Evolutionary conservation across 805 yeast species (phyloP).

Genomic region (Cyberlindnera xishuangbannaensis): DNA sequence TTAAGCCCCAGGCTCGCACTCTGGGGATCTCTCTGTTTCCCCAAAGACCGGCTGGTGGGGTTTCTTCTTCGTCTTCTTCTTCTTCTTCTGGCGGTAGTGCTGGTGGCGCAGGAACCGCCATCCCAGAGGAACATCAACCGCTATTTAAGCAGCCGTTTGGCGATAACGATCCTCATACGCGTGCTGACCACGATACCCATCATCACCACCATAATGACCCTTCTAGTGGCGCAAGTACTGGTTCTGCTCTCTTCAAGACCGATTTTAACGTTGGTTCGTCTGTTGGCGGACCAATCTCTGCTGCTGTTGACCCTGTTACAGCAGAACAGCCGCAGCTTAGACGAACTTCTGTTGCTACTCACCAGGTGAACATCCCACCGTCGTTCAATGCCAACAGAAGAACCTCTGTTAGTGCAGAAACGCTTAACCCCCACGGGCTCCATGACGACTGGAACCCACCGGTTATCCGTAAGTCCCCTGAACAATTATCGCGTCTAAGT

Average conservation of each 20-base stretch:
- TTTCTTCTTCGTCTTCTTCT: not conserved
- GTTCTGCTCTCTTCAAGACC: no score
- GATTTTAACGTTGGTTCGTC: no score
- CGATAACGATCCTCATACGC: conserved; percentile 58
- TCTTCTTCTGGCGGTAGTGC: conserved; percentile 2
- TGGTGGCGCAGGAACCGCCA: no score
- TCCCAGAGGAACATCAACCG: conserved; percentile 10
- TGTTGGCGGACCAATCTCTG: not conserved
- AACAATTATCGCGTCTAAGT: conserved; percentile 64
- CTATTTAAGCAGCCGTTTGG: conserved; percentile 43
- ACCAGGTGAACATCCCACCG: conserved; percentile 37
- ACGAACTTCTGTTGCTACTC: not conserved
- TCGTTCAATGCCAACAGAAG: conserved; percentile 77
- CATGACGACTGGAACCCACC: conserved; percentile 68
- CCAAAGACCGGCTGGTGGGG: conserved; percentile 29
- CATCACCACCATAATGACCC: no score
- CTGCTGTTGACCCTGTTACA: conserved; percentile 22
- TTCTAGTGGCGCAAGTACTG: no score
- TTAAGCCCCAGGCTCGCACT: conserved; percentile 41
- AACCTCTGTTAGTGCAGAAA: conserved; percentile 87
- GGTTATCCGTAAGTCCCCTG: conserved; percentile 51
- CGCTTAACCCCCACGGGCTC: conserved; percentile 69
- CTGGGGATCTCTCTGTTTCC: conserved; percentile 45
- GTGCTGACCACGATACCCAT: conserved; percentile 28
- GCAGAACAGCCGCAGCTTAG: no score